Conservation (phyloP, 805 yeast species). For the Metschnikowia continentalis region DNA sequence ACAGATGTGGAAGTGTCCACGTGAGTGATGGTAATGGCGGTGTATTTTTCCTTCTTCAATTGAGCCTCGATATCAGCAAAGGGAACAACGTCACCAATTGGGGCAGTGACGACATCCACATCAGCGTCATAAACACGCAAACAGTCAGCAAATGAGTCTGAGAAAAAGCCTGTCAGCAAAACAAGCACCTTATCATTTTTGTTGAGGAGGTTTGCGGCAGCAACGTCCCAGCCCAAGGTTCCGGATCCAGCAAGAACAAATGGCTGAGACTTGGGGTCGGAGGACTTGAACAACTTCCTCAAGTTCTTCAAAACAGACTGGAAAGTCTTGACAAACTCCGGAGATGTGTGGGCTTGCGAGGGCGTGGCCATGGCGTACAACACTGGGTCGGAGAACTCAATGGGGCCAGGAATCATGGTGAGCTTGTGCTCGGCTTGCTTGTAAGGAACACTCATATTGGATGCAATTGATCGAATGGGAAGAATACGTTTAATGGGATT, state of each 20-base stretch:
- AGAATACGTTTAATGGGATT: neutral
- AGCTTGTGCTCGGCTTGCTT: constrained; percentile 43
- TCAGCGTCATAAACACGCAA: constrained; percentile 68
- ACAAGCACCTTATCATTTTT: constrained; percentile 70
- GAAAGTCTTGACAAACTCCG: constrained; percentile 74
- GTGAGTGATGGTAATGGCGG: constrained; percentile 81
- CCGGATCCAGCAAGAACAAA: constrained; percentile 87
- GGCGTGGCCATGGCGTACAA: constrained; percentile 77
- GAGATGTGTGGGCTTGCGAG: constrained; percentile 85
- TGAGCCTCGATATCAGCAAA: constrained; percentile 51
- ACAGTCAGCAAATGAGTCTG: constrained; percentile 77
- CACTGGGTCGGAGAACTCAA: constrained; percentile 77
- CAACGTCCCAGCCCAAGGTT: constrained; percentile 92
- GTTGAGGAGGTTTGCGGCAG: constrained; percentile 66
- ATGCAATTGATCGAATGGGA: neutral
- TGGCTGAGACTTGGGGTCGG: constrained; percentile 66
- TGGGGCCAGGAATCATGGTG: constrained; percentile 80
- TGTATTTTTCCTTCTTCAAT: constrained; percentile 50
- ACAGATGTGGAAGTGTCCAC: constrained; percentile 98
- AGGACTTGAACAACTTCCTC: constrained; percentile 70
- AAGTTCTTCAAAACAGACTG: constrained; percentile 62
- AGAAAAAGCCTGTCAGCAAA: constrained; percentile 85
- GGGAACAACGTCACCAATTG: constrained; percentile 68
- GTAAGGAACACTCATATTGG: constrained; percentile 31
- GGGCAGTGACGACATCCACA: constrained; percentile 70